A percentile compares a stretch with the other conserved stretches of the same genome.
Evolutionary conservation across 306 rosid genomes (phyloP).

Genomic region (Vigna radiata): DNA sequence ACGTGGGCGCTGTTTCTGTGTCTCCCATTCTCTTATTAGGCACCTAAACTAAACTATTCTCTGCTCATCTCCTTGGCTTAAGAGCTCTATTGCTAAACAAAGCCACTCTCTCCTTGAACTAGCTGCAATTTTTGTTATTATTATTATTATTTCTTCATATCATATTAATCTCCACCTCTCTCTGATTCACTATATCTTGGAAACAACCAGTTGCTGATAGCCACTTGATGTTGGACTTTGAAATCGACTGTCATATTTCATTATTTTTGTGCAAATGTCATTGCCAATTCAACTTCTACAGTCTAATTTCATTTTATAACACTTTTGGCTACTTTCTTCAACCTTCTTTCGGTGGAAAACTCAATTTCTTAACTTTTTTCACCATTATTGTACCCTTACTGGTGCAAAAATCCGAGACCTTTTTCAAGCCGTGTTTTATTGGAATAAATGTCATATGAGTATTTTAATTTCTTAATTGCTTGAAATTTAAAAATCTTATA

Average conservation of each 20-base stretch:
- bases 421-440: no score
- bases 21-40: slow-evolving; percentile 77
- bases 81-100: slow-evolving; percentile 81
- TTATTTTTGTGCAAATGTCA: slow-evolving; percentile 27
- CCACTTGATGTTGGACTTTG: slow-evolving; percentile 60
- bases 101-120: slow-evolving; percentile 64
- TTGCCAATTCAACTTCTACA: slow-evolving; percentile 22
- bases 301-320: not conserved
- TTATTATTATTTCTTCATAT: not conserved
- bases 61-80: slow-evolving; percentile 85
- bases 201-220: slow-evolving; percentile 44
- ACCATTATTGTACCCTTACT: not conserved
- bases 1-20: slow-evolving; percentile 99
- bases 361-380: not conserved
- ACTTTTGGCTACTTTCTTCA: not conserved
- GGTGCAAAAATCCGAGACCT: no score
- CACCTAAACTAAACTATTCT: slow-evolving; percentile 47
- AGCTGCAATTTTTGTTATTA: slow-evolving; percentile 48
- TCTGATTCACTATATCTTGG: slow-evolving; percentile 57
- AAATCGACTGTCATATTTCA: slow-evolving; percentile 29
- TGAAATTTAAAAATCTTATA: no score
- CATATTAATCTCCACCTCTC: slow-evolving; percentile 22
- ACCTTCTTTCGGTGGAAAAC: not conserved
- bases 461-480: no score
- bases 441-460: no score